Conservation (phyloP, 139 green algal genomes). For the Ostreobium quekettii region DNA sequence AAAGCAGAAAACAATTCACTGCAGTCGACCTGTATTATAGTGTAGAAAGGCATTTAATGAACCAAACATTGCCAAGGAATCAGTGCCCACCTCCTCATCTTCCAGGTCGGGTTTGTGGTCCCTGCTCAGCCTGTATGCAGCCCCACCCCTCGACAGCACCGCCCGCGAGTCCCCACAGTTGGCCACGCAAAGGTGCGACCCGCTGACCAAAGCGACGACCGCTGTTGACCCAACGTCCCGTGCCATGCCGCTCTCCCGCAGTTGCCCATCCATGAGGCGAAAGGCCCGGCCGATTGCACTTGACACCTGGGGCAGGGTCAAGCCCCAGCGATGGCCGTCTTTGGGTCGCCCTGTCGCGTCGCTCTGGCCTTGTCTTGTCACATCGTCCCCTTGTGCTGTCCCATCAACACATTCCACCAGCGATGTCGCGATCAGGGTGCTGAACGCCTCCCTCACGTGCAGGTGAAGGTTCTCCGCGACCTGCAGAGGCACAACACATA, state of each 20-base stretch:
- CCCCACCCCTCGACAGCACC: conserved; percentile 52
- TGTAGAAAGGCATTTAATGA: too few species aligned
- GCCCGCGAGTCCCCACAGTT: conserved; percentile 79
- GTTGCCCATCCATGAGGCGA: not conserved
- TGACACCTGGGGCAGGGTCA: conserved; percentile 11
- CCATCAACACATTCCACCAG: too few species aligned
- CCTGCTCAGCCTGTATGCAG: conserved; percentile 49
- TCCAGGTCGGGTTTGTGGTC: conserved; percentile 48
- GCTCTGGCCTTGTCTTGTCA: too few species aligned
- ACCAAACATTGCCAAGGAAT: too few species aligned
- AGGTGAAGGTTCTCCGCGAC: conserved; percentile 10
- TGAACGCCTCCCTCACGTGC: not conserved
- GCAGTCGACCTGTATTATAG: too few species aligned
- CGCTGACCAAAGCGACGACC: conserved; percentile 64
- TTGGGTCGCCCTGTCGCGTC: not conserved
- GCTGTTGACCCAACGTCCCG: conserved; percentile 68
- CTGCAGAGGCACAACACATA: too few species aligned
- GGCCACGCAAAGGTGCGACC: conserved; percentile 58
- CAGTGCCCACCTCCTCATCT: conserved; percentile 37
- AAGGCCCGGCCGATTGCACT: conserved; percentile 5
- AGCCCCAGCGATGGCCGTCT: not conserved
- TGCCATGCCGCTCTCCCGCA: not conserved
- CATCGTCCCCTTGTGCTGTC: too few species aligned
- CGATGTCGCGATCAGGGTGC: too few species aligned
- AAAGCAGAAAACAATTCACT: too few species aligned